Conservation (phyloP, 1,284 basidiomycete genomes). For the Fomitiporia mediterranea region DNA sequence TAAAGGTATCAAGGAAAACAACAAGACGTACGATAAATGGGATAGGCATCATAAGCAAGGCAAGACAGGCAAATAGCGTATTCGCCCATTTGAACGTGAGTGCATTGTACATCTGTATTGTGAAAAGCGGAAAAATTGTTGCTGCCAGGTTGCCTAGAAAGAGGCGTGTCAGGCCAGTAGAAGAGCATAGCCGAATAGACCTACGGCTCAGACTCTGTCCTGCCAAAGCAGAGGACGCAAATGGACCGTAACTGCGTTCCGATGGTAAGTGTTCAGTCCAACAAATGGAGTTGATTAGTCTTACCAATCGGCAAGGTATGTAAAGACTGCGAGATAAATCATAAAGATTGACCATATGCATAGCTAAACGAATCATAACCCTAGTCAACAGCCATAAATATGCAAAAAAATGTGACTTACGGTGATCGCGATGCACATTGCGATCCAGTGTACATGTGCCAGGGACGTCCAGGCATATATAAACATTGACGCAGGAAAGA, state of each 20-base stretch:
- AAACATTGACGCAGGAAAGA: conserved; percentile 63
- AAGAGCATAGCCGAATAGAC: conserved; percentile 23
- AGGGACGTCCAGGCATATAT: conserved; percentile 62
- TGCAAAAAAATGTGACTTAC: conserved; percentile 30
- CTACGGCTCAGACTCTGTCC: conserved; percentile 69
- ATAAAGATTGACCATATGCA: conserved; percentile 54
- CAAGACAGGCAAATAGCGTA: conserved; percentile 62
- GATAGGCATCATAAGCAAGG: conserved; percentile 56
- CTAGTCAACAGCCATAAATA: neutral
- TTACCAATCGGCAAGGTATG: conserved; percentile 71
- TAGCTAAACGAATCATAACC: conserved; percentile 31
- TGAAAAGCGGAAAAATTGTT: conserved; percentile 62
- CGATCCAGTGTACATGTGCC: conserved; percentile 51
- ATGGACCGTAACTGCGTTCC: conserved; percentile 55
- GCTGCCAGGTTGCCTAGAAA: conserved; percentile 53
- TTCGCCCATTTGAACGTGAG: conserved; percentile 69
- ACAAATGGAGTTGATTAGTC: conserved; percentile 21
- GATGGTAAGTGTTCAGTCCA: neutral
- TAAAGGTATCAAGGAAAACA: neutral
- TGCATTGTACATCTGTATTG: conserved; percentile 52
- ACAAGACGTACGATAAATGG: conserved; percentile 49
- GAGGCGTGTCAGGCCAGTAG: neutral
- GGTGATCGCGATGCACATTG: conserved; percentile 47
- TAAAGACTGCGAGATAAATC: conserved; percentile 63
- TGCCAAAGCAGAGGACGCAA: conserved; percentile 73